phyloP scores from a whole-genome alignment of 805 yeast genomes.

The Spathaspora hagerdaliae region DNA sequence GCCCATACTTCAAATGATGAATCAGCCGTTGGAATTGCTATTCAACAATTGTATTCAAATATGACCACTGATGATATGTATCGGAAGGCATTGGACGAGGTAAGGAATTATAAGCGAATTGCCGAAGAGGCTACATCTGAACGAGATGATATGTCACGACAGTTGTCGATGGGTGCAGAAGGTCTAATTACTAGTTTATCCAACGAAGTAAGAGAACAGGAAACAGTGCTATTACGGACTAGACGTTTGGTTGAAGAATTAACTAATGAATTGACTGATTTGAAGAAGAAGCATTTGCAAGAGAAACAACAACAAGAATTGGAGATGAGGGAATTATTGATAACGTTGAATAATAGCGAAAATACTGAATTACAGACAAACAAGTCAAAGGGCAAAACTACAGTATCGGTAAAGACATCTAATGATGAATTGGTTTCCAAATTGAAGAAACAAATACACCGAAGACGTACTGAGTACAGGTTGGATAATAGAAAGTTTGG shows the following conservation, averaged over 20 bases:
- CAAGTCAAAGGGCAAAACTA: conserved; percentile 30
- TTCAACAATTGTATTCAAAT: conserved; percentile 66
- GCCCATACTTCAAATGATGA: conserved; percentile 47
- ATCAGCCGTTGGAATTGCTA: conserved; percentile 63
- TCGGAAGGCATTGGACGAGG: conserved; percentile 56
- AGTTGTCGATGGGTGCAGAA: conserved; percentile 71
- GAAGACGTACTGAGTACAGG: conserved; percentile 44
- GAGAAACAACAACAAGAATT: conserved; percentile 76
- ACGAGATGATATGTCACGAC: conserved; percentile 58
- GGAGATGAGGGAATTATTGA: conserved; percentile 69
- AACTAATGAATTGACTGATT: conserved; percentile 57
- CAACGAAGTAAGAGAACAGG: conserved; percentile 61
- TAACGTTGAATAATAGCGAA: conserved; percentile 49
- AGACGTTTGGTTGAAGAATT: conserved; percentile 61
- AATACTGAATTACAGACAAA: conserved; percentile 29
- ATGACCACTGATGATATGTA: conserved; percentile 86
- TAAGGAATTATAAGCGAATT: conserved; percentile 46
- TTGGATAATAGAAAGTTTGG: conserved; percentile 45
- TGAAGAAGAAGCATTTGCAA: conserved; percentile 52
- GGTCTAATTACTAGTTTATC: conserved; percentile 61
- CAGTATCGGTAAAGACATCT: conserved; percentile 30
- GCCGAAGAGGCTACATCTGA: conserved; percentile 59
- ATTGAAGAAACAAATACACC: conserved; percentile 42
- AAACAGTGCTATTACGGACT: conserved; percentile 52
- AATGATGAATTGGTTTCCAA: conserved; percentile 36